phyloP scores from a whole-genome alignment of 495 filamentous ascomycete genomes.

The Chaetomium cochliodes region DNA sequence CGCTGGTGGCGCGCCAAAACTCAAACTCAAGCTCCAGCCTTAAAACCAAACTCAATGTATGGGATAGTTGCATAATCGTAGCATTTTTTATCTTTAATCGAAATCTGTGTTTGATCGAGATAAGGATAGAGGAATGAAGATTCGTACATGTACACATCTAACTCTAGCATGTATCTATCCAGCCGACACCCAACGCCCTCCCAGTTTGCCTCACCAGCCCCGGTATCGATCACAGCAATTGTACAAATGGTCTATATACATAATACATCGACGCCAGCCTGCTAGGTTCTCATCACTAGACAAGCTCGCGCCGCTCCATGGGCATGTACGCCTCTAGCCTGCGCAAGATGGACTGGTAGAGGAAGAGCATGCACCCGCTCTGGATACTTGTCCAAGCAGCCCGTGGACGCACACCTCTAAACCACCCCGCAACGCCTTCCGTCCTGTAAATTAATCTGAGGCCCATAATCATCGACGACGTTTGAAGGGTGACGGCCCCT shows the following conservation, averaged over 20 bases:
- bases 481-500: conserved; percentile 74
- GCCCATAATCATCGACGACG: conserved; percentile 82
- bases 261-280: conserved; percentile 15
- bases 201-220: conserved; percentile 16
- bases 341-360: conserved; percentile 86
- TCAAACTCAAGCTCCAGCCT: neutral
- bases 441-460: conserved; percentile 81
- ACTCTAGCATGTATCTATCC: conserved; percentile 29
- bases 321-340: conserved; percentile 60
- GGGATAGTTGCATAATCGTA: conserved; percentile 12
- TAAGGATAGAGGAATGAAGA: conserved; percentile 15
- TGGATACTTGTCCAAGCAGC: conserved; percentile 98
- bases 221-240: conserved; percentile 9
- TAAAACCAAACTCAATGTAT: neutral
- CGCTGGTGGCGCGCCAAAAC: neutral
- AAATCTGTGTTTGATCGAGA: neutral
- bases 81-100: neutral
- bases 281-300: conserved; percentile 12
- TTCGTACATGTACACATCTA: conserved; percentile 24
- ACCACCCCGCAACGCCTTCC: conserved; percentile 87
- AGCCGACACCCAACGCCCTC: conserved; percentile 27
- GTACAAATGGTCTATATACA: conserved; percentile 30
- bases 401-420: conserved; percentile 89
- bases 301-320: conserved; percentile 34
- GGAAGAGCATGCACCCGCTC: conserved; percentile 92